Evolutionary conservation across 192 early-diverging fungal species (phyloP).

Genomic region (Phycomyces blakesleeanus): DNA sequence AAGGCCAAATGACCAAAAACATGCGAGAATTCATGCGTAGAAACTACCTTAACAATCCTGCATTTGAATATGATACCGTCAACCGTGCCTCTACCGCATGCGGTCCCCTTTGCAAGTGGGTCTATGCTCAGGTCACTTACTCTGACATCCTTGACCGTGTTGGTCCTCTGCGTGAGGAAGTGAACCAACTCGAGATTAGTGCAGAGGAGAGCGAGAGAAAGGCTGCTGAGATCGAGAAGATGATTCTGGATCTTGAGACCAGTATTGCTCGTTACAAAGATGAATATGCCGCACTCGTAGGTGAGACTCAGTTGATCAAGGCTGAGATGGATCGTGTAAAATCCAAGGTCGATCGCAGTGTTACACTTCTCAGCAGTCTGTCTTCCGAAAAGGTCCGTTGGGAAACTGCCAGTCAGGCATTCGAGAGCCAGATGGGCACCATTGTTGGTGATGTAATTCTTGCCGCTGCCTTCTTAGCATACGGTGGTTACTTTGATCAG

Average conservation of each 20-base stretch:
- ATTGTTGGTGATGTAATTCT: conserved; percentile 96
- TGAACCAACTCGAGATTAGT: conserved; percentile 72
- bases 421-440: conserved; percentile 95
- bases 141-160: conserved; percentile 91
- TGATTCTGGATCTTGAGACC: conserved; percentile 80
- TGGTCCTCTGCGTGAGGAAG: conserved; percentile 93
- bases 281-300: conserved; percentile 96
- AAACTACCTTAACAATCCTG: conserved; percentile 78
- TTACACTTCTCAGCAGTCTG: conserved; percentile 82
- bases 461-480: conserved; percentile 91
- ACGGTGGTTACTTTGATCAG: conserved; percentile 98
- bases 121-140: conserved; percentile 92
- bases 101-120: conserved; percentile 98
- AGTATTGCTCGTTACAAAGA: conserved; percentile 92
- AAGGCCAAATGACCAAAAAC: conserved; percentile 66
- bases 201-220: conserved; percentile 70
- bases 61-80: conserved; percentile 93
- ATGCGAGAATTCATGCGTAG: conserved; percentile 79
- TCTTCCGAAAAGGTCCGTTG: conserved; percentile 92
- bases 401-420: conserved; percentile 83
- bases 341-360: conserved; percentile 87
- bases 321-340: conserved; percentile 91
- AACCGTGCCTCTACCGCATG: conserved; percentile 97
- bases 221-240: conserved; percentile 69
- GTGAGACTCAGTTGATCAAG: conserved; percentile 87